phyloP scores from a whole-genome alignment of 768 basidiomycete species.

The Trichaptum fuscoviolaceum region DNA sequence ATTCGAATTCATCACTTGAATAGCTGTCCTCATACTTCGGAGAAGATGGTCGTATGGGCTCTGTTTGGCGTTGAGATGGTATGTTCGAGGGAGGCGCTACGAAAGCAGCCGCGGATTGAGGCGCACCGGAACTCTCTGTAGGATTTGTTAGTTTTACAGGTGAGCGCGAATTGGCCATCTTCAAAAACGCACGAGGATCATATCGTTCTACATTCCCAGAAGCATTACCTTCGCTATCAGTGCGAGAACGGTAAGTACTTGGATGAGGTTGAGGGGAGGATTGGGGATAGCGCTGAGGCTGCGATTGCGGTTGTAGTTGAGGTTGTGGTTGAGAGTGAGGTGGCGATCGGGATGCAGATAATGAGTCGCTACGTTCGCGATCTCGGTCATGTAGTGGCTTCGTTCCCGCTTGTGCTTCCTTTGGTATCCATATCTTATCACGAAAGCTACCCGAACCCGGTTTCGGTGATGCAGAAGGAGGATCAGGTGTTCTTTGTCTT shows the following conservation, averaged over 20 bases:
- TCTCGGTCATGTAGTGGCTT: not conserved
- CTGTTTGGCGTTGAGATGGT: not conserved
- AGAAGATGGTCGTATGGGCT: not conserved
- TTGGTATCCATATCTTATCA: not conserved
- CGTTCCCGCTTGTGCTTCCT: too few relatives aligned
- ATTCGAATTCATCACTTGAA: not conserved
- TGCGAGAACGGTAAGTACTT: not conserved
- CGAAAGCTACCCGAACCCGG: not conserved
- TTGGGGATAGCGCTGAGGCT: too few relatives aligned
- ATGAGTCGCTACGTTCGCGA: not conserved
- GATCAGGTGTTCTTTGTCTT: constrained; percentile 27
- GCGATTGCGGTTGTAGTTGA: too few relatives aligned
- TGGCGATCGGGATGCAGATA: not conserved
- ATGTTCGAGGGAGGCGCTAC: not conserved
- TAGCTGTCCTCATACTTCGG: not conserved
- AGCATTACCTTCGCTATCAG: not conserved
- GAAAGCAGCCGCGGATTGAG: not conserved
- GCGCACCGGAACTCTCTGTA: not conserved
- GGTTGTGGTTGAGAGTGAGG: not conserved
- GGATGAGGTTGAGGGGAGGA: not conserved
- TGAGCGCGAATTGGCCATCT: not conserved
- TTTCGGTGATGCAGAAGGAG: constrained; percentile 8
- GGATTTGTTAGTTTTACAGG: not conserved
- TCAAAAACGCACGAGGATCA: not conserved
- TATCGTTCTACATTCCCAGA: not conserved